phyloP scores from a whole-genome alignment of 176 grass and related monocot genomes.

The Pontederia paniculata region DNA sequence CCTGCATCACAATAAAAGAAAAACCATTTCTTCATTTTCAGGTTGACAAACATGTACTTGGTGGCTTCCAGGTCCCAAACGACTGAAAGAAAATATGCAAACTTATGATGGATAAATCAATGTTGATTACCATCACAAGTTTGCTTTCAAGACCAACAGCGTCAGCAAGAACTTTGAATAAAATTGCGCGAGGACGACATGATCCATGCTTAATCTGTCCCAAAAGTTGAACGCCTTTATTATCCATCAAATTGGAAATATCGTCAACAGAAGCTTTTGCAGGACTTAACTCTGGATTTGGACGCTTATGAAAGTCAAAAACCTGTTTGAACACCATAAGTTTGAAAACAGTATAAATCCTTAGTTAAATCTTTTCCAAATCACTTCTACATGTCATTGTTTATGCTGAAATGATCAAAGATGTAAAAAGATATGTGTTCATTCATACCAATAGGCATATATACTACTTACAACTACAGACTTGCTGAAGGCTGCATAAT shows the following conservation, averaged over 20 bases:
- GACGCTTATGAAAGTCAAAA: slow-evolving; percentile 78
- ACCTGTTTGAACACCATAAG: slow-evolving; percentile 45
- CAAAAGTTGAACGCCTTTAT: slow-evolving; percentile 65
- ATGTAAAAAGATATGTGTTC: too few relatives aligned
- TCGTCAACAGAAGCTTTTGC: slow-evolving; percentile 70
- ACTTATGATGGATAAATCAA: not conserved
- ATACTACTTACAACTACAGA: too few relatives aligned
- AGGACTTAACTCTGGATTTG: slow-evolving; percentile 69
- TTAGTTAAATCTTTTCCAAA: slow-evolving; percentile 4
- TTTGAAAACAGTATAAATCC: too few relatives aligned
- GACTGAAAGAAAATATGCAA: not conserved
- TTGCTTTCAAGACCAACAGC: slow-evolving; percentile 82
- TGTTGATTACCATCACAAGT: slow-evolving; percentile 65
- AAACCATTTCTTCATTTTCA: not conserved
- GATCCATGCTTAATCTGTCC: slow-evolving; percentile 97
- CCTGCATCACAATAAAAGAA: slow-evolving; percentile 41
- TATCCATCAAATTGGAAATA: slow-evolving; percentile 68
- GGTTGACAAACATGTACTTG: too few relatives aligned
- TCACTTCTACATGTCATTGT: not conserved
- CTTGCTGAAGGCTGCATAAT: too few relatives aligned
- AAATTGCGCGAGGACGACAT: slow-evolving; percentile 76
- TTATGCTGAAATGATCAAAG: too few relatives aligned
- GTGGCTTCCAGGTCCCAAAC: too few relatives aligned
- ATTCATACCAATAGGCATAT: too few relatives aligned
- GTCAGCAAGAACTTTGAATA: slow-evolving; percentile 97